Conservation (phyloP, 78 protist genomes). For the Dictyostelium purpureum region DNA sequence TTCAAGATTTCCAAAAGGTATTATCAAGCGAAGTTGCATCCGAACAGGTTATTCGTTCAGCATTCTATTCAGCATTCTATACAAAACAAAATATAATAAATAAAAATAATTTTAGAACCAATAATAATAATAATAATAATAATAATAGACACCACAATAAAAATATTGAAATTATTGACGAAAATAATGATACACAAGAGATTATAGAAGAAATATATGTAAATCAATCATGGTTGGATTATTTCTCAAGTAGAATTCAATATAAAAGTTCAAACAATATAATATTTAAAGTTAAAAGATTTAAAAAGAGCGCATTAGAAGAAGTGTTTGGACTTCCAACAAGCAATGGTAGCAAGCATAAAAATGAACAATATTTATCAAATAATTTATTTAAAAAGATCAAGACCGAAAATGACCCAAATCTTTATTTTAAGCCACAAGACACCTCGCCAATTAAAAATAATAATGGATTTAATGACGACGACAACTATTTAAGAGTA, state of each 20-base stretch:
- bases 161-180: background rate
- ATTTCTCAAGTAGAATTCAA: constrained; percentile 32
- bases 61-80: constrained; percentile 66
- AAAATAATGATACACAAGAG: background rate
- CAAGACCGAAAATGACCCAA: background rate
- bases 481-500: background rate
- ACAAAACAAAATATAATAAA: constrained; percentile 8
- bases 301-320: background rate
- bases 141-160: background rate
- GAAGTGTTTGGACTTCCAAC: background rate
- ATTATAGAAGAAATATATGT: background rate
- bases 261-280: background rate
- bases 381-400: background rate
- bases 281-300: constrained; percentile 20
- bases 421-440: background rate
- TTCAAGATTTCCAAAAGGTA: constrained; percentile 7
- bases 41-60: constrained; percentile 22
- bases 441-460: background rate
- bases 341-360: background rate
- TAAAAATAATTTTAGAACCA: too few species aligned
- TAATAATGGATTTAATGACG: background rate
- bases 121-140: background rate
- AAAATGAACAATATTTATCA: background rate
- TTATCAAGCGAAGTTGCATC: background rate
- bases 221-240: constrained; percentile 56